Percentiles rank a stretch among this genome's conserved stretches.
These are phyloP conservation scores for Trichoderma cornu-damae DNA, from an alignment of 2,329 filamentous ascomycete genomes.

Conservation along the genomic window DNA sequence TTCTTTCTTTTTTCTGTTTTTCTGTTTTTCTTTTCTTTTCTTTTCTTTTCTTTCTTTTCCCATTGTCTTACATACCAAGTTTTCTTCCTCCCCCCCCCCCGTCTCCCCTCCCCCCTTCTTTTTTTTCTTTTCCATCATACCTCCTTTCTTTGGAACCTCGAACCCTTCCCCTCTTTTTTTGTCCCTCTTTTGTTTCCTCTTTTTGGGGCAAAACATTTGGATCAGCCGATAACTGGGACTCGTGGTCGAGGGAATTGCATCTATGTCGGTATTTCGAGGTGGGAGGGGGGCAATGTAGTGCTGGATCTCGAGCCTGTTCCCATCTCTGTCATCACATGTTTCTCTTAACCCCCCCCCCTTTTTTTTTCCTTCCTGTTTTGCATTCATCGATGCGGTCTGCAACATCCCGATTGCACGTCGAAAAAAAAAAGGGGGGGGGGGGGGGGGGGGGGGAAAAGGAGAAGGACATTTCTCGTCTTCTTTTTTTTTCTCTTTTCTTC, in stretches of 20 bases:
- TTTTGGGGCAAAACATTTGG: background rate
- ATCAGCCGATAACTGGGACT: background rate
- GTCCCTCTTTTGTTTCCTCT: background rate
- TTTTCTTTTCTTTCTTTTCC: constrained; percentile 5
- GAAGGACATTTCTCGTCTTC: background rate
- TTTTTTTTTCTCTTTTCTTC: background rate
- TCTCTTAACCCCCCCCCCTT: background rate
- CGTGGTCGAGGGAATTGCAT: background rate
- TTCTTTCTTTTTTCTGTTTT: background rate
- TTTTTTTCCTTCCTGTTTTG: background rate
- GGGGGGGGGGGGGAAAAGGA: background rate
- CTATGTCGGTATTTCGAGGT: constrained; percentile 1
- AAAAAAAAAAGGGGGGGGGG: background rate
- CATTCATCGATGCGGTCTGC: background rate
- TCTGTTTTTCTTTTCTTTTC: background rate
- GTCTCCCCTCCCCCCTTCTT: background rate
- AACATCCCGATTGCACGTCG: background rate
- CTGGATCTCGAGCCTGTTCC: constrained; percentile 14
- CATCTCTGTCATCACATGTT: constrained; percentile 2
- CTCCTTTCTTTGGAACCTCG: constrained; percentile 1
- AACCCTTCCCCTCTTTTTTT: too few relatives aligned
- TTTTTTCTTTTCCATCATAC: background rate
- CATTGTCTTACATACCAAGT: too few relatives aligned
- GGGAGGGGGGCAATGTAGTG: constrained; percentile 1
- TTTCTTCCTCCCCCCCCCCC: too few relatives aligned